Base-by-base conservation (phyloP, 768 basidiomycete species). In the Suillus weaverae region DNA sequence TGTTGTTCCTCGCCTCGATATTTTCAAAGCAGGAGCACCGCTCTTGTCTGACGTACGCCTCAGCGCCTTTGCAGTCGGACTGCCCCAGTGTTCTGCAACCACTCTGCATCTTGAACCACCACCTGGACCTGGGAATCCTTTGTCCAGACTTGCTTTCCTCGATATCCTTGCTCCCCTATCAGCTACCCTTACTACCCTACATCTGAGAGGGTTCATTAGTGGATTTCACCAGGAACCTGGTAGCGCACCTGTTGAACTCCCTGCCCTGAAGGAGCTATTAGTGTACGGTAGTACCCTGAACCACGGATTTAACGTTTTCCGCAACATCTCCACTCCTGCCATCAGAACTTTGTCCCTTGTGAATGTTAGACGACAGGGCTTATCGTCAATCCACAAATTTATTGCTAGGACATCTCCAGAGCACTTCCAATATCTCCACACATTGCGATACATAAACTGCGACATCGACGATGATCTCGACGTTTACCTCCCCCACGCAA, bases 51-150 rank as follows among this genome's bases (percentile, higher is more conserved):
- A 77, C 61, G 62, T 70, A 46, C 77, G 78, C 54, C 55, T 79
- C 39, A 76, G 77, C 56, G 70, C 71, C 20, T 69, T 78, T 59
- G 73, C 75, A 30, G 73, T 77, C 66, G 71, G 73, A 14, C 73
- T 76, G 35, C 76, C 75, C 20, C 41, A 67, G 30, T 67, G 73
- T 8, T 39, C 69, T 54, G 67, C 76, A 46, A 70, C 68, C n/a
- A 75, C 71, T 1, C 75, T 78, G 13, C 77, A 79, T 62, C 71
- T 78, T 22, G 78, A 78, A 67, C 77, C 74, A 36, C 62, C 72
- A 44, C 74, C 76, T 39, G 78, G 73, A 56, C 70, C 70, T 35
- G 72, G 65, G 2, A 64, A 68, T 3, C 74, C 76, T 8, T 71
- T 76, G 30, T 72, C 74, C 39, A 69, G 71, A 56, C 71, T 65